Base-by-base conservation (phyloP, 768 basidiomycete species). In the Royoungia palumana region DNA sequence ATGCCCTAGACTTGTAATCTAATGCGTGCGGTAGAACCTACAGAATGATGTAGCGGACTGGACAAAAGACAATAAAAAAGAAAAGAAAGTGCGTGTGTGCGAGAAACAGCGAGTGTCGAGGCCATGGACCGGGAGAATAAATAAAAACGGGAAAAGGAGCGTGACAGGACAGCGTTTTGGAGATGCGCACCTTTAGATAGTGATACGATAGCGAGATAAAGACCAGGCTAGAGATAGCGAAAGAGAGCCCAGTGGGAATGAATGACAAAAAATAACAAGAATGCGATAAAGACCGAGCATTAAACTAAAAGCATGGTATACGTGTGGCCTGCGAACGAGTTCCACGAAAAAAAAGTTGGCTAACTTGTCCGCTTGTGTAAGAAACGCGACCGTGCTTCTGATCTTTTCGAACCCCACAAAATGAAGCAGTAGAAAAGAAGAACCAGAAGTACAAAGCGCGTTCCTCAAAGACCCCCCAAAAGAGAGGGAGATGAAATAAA, bases 301-400 rank as follows among this genome's bases (percentile, higher is more conserved):
- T 47, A 43, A 42, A 59, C 56, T 52, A 44, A 38, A 50, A 42
- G 28, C 14, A 40, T 49, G 58, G 58, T 60, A 59, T 59, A 60
- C 21, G 45, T 21, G 42, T 47, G 50, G 20, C 38, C 38, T 53
- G 56, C 42, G 44, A 57, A 57, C 42, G 35, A 42, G 36, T 39
- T 39, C 43, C 41, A 46, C 21, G 37, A 25, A 12, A 35, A 12
- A 35, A 40, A 45, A 51, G 24, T 7, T 38, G 19, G 8, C 42
- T 38, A 42, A 27, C 28, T 50, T 44, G 46, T 45, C 42, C 54
- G 51, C 37, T 12, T 25, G 27, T 40, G 45, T 44, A 51, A 41
- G 40, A 41, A 22, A 37, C 5, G 24, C 13, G 30, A 30, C 16
- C n/a, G n/a, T n/a, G 16, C 25, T 11, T n/a, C 28, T 41, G 21